Evolutionary conservation across 257 asterid genomes (phyloP).

Genomic region (Perilla frutescens): DNA sequence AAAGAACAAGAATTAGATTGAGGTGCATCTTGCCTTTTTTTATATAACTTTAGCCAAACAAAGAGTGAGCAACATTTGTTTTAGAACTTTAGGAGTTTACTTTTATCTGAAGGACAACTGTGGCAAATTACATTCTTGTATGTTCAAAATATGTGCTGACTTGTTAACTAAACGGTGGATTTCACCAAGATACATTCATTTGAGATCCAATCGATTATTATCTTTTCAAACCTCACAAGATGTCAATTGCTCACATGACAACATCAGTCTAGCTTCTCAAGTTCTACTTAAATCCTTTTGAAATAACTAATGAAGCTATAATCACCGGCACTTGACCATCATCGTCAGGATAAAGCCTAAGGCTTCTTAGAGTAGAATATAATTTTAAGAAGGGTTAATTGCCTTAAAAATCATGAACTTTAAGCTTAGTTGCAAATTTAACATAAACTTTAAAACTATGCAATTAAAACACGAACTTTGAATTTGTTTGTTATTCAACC

Average conservation of each 20-base stretch:
- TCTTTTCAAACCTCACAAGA: slow-evolving; percentile 25
- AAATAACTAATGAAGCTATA: slow-evolving; percentile 7
- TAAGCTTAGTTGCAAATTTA: too few species aligned
- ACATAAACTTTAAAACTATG: too few species aligned
- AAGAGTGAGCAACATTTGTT: neutral
- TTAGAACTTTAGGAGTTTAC: neutral
- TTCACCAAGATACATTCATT: neutral
- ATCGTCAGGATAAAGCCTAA: slow-evolving; percentile 10
- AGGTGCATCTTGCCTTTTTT: neutral
- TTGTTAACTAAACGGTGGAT: neutral
- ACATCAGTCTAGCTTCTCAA: slow-evolving; percentile 13
- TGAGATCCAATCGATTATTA: slow-evolving; percentile 4
- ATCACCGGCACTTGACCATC: neutral
- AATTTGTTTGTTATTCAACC: too few species aligned
- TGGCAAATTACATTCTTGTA: neutral
- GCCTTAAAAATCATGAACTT: too few species aligned
- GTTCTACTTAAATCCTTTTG: neutral
- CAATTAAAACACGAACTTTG: too few species aligned
- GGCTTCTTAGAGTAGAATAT: slow-evolving; percentile 4
- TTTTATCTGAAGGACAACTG: slow-evolving; percentile 1
- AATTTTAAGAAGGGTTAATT: too few species aligned
- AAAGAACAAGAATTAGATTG: slow-evolving; percentile 3
- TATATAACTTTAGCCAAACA: neutral
- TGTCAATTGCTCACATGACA: slow-evolving; percentile 24
- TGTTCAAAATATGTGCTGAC: slow-evolving; percentile 1